Conservation (phyloP, 768 basidiomycete genomes). For the Podaxis sp. region DNA sequence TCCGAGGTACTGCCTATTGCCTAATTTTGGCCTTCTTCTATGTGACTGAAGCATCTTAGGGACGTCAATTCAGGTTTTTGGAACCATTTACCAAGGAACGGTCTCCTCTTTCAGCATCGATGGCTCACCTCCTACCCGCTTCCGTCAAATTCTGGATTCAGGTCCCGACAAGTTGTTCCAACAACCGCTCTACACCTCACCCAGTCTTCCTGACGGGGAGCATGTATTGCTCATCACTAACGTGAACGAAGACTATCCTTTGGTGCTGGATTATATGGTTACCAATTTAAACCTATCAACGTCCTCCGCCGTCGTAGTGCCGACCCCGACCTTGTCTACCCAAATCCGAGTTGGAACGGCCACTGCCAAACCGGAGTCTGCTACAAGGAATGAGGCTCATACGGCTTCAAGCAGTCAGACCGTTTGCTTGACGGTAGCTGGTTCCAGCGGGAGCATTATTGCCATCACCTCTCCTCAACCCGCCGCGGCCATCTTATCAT, state of each 20-base stretch:
- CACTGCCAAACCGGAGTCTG: not conserved
- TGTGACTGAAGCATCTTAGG: not conserved
- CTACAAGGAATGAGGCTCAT: too few species aligned
- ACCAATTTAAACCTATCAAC: not conserved
- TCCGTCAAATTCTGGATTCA: not conserved
- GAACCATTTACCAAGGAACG: not conserved
- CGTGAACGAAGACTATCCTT: not conserved
- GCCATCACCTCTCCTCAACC: not conserved
- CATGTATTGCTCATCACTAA: constrained; percentile 20
- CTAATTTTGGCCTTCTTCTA: too few species aligned
- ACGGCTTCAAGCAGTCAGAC: not conserved
- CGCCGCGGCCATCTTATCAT: not conserved
- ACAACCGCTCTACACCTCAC: constrained; percentile 14
- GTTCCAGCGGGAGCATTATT: not conserved
- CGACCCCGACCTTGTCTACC: not conserved
- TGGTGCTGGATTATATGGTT: constrained; percentile 13
- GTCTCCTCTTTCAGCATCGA: not conserved
- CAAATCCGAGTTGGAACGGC: not conserved
- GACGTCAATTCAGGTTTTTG: constrained; percentile 2
- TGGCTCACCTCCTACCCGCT: not conserved
- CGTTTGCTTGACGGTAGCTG: not conserved
- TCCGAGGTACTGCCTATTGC: not conserved
- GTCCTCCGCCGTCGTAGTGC: not conserved
- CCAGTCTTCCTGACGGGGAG: constrained; percentile 13
- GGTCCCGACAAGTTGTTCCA: constrained; percentile 3